Base-by-base conservation (phyloP, 495 filamentous ascomycete genomes). In the Aspergillus cavernicola region DNA sequence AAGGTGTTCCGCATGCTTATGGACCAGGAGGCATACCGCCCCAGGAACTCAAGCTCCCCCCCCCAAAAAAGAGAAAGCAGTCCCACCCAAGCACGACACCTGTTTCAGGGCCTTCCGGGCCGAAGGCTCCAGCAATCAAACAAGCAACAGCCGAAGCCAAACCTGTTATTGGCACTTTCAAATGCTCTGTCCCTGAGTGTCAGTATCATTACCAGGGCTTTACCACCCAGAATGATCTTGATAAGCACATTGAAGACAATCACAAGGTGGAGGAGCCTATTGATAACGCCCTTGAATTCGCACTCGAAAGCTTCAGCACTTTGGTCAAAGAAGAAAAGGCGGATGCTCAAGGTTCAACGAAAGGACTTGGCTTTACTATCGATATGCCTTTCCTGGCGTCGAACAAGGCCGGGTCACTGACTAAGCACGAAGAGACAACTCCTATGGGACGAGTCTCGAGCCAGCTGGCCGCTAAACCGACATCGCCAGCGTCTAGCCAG, bases 1-100 rank as follows among this genome's bases (percentile, higher is more conserved):
- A 85, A 39, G 87, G 88, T 5, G 76, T 84, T 19, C 87, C 89
- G 12, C 76, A 75, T 50, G 65, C 65, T 9, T 80, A 78, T 57
- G 73, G 71, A 10, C 69, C 77, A 6, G 69, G 68, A 6, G 67
- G 69, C 40, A 69, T 80, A 38, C 72, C 73, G 3, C 72, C 71
- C 8, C 73, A 83, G 53, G 80, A 87, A 50, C 75, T 87, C 12
- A 80, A 76, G 20, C 71, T 85, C 28, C 86, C 86, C 33, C 74
- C 81, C 3, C 71, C 68, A 31, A 91, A 90, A 66, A 85, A 73
- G 55, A 63, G 75, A 38, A 80, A 77, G 66, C 66, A 68, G 47
- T 77, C 72, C 23, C 77, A 80, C 23, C 54, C 68, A 12, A 62
- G 65, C 12, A 66, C 63, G 38, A 57, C 66, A 57, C 69, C 57